Conservation (phyloP, 2,329 filamentous ascomycete genomes). For the Zasmidium angulare region DNA sequence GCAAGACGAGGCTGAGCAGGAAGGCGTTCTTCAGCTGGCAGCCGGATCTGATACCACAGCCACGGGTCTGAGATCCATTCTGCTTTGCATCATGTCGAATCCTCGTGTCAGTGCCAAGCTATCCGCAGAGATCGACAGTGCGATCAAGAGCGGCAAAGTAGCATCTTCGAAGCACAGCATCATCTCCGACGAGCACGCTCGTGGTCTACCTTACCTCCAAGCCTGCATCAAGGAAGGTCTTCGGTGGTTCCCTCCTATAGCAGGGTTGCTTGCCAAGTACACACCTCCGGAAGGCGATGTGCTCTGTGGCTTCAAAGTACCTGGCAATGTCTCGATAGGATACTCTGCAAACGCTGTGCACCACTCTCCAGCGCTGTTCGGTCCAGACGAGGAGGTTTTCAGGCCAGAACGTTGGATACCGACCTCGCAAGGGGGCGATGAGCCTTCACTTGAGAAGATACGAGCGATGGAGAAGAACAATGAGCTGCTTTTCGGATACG, state of each 20-base stretch:
- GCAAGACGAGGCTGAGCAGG: conserved; percentile 5
- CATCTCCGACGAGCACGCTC: conserved; percentile 24
- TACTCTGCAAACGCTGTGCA: conserved; percentile 25
- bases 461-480: conserved; percentile 9
- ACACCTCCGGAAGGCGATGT: conserved; percentile 35
- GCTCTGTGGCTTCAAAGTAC: conserved; percentile 33
- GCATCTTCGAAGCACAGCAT: background rate
- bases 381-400: conserved; percentile 43
- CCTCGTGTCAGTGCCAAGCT: conserved; percentile 43
- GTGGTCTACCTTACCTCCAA: conserved; percentile 37
- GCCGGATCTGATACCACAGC: conserved; percentile 54
- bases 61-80: conserved; percentile 40
- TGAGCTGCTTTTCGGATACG: conserved; percentile 33
- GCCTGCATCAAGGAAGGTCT: conserved; percentile 43
- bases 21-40: conserved; percentile 5
- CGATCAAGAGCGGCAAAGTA: background rate
- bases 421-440: conserved; percentile 19
- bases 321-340: conserved; percentile 26
- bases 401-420: conserved; percentile 53
- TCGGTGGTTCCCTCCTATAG: conserved; percentile 39
- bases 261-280: conserved; percentile 36
- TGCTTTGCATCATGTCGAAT: conserved; percentile 16
- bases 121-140: conserved; percentile 46
- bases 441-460: conserved; percentile 4
- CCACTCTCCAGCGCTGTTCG: conserved; percentile 25